A percentile compares a stretch with the other conserved stretches of the same genome.
Conservation (phyloP, 148 eudicot genomes). For the Agrostemma githago region DNA sequence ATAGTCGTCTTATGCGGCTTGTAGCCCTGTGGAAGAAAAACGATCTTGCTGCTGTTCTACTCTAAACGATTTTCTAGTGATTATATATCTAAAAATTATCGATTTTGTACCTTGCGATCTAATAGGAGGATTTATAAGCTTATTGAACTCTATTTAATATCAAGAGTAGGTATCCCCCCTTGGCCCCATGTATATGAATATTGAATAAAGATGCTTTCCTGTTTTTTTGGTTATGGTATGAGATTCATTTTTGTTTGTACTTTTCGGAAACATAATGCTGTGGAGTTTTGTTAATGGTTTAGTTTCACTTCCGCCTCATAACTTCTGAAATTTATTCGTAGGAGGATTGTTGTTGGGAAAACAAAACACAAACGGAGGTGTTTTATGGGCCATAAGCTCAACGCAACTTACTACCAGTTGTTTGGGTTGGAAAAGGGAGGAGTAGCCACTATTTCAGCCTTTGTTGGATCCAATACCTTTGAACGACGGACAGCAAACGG, state of each 20-base stretch:
- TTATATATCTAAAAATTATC: too few species aligned
- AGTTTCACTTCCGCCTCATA: not conserved
- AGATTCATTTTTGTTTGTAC: too few species aligned
- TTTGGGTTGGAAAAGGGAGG: slow-evolving; percentile 34
- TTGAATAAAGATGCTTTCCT: too few species aligned
- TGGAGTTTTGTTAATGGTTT: not conserved
- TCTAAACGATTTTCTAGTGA: slow-evolving; percentile 2
- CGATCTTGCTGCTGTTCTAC: slow-evolving; percentile 8
- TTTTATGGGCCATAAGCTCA: slow-evolving; percentile 45
- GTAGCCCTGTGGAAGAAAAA: not conserved
- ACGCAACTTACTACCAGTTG: slow-evolving; percentile 37
- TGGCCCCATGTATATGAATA: too few species aligned
- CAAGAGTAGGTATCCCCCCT: not conserved
- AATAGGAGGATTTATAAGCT: slow-evolving; percentile 14
- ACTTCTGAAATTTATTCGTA: not conserved
- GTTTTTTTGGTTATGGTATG: too few species aligned
- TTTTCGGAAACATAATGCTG: not conserved
- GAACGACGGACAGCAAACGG: slow-evolving; percentile 20
- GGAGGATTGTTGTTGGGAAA: slow-evolving; percentile 12
- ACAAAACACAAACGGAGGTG: slow-evolving; percentile 11
- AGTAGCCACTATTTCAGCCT: slow-evolving; percentile 24
- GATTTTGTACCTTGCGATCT: not conserved
- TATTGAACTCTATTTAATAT: not conserved
- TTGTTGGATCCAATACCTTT: slow-evolving; percentile 26
- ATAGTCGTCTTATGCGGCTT: not conserved